Evolutionary conservation across 1,284 basidiomycete species (phyloP), one percentile per base, ranked within the genome.

Genomic region (Cryptococcus floricola): DNA sequence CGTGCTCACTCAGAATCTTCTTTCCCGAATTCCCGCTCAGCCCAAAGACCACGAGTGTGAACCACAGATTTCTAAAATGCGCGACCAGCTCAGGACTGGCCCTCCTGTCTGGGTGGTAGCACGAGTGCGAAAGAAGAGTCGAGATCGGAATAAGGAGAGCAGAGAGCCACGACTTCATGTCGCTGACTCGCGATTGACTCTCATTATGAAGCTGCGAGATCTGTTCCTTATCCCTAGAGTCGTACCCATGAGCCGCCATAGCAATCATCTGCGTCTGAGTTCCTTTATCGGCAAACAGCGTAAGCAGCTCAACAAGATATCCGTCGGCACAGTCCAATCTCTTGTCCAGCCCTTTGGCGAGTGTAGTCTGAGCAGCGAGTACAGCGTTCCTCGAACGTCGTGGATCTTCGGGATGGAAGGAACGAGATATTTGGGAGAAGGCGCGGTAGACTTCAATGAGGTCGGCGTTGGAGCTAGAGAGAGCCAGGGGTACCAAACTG

Each of bases 1-100:
- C 85, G 50, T 73, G 65, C n/a, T 73, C 67, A 0, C 67, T 69
- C 4, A 74, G 49, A 34, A 56, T 53, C 41, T 71, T 69, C 44
- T 63, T 63, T 59, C 62, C 79, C 55, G 74, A 86, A 62, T 91
- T 87, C 39, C 87, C 85, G 67, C 93, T 92, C 14, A 97, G 81
- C 9, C 68, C 70, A 52, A 76, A 74, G 14, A 69, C 70, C 18
- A 89, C 84, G 67, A 89, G 91, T 13, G 97, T 78, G 77, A 96
- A 91, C 95, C 95, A 98, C 78, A 94, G 83, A 72, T 92, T 93
- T 48, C 94, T 84, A 82, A 97, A 98, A 18, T 91, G 80, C 4
- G 85, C 81, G 4, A 89, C 86, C n/a, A 90, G 73, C 46, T 86
- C 86, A 1, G 83, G 70, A 3, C 85, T 81, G 18, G 87, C 73